These are phyloP conservation scores for Hypoxylon sp. DNA, from an alignment of 2,329 filamentous ascomycete genomes.

Conservation along the genomic window DNA sequence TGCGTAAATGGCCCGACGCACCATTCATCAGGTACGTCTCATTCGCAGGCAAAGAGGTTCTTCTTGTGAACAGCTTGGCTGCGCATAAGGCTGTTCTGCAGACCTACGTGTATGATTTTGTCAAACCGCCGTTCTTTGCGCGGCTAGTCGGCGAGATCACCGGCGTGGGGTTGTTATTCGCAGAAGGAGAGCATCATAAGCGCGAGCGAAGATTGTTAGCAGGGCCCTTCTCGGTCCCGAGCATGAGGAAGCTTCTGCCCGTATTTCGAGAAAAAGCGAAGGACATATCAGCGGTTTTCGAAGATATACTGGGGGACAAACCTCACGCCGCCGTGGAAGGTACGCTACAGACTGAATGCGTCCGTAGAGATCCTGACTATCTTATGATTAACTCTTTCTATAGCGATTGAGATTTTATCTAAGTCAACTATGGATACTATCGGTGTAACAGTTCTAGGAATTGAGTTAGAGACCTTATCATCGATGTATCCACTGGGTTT, in stretches of 20 bases:
- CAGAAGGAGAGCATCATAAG: slow-evolving; percentile 57
- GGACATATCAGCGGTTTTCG: slow-evolving; percentile 52
- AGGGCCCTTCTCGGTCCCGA: slow-evolving; percentile 56
- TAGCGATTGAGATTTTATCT: slow-evolving; percentile 52
- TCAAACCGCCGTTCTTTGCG: slow-evolving; percentile 56
- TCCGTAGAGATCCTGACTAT: not conserved
- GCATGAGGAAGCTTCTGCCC: slow-evolving; percentile 57
- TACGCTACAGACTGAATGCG: slow-evolving; percentile 15
- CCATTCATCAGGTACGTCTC: slow-evolving; percentile 59
- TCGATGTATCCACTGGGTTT: slow-evolving; percentile 47
- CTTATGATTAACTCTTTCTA: slow-evolving; percentile 9
- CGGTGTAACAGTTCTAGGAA: slow-evolving; percentile 55
- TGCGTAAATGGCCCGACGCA: slow-evolving; percentile 53
- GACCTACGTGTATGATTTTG: slow-evolving; percentile 58
- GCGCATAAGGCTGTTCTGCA: slow-evolving; percentile 59
- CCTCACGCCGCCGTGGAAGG: slow-evolving; percentile 50
- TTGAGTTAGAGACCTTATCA: slow-evolving; percentile 54
- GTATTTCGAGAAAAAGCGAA: slow-evolving; percentile 56
- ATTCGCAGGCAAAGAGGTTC: slow-evolving; percentile 56
- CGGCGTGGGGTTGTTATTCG: slow-evolving; percentile 57
- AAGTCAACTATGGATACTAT: slow-evolving; percentile 57
- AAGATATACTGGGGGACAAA: slow-evolving; percentile 47
- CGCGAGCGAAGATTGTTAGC: slow-evolving; percentile 55
- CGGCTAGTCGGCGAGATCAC: slow-evolving; percentile 57
- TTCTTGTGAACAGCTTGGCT: slow-evolving; percentile 57